phyloP scores from a whole-genome alignment of 306 rosid species.

The Sicyos edulis region DNA sequence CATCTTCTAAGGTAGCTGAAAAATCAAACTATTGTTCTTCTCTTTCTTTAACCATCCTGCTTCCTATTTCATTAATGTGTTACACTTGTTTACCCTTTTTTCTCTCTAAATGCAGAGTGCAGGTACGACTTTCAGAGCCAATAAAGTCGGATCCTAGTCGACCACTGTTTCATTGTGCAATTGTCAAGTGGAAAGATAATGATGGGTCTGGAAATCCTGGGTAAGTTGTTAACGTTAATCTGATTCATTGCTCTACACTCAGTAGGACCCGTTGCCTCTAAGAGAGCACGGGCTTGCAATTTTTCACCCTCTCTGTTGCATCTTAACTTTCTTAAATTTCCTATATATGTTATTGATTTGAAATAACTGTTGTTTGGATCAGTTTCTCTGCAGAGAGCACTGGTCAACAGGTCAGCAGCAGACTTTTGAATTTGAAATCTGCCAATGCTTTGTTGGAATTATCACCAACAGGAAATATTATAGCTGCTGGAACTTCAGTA shows the following conservation, averaged over 20 bases:
- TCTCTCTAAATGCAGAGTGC: conserved; percentile 41
- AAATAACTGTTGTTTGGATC: conserved; percentile 20
- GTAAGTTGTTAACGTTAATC: conserved; percentile 41
- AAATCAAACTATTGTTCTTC: too few relatives aligned
- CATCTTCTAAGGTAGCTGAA: conserved; percentile 52
- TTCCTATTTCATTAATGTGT: neutral
- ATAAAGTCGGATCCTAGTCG: conserved; percentile 62
- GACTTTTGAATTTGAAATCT: conserved; percentile 71
- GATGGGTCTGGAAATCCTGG: conserved; percentile 85
- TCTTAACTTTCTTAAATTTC: neutral
- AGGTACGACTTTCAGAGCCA: conserved; percentile 56
- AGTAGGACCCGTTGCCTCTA: neutral
- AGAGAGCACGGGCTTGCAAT: neutral
- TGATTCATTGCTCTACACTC: neutral
- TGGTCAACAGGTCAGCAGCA: conserved; percentile 85
- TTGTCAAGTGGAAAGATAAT: conserved; percentile 59
- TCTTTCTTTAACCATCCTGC: too few relatives aligned
- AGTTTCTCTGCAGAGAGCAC: conserved; percentile 90
- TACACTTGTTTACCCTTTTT: neutral
- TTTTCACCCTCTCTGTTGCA: neutral
- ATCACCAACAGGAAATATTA: conserved; percentile 52
- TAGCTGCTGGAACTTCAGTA: conserved; percentile 61
- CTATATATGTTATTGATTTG: neutral
- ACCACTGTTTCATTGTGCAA: conserved; percentile 70
- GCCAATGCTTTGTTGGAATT: conserved; percentile 90